Base-by-base conservation (phyloP, 176 grass and related monocot species). In the Eragrostis nindensis region DNA sequence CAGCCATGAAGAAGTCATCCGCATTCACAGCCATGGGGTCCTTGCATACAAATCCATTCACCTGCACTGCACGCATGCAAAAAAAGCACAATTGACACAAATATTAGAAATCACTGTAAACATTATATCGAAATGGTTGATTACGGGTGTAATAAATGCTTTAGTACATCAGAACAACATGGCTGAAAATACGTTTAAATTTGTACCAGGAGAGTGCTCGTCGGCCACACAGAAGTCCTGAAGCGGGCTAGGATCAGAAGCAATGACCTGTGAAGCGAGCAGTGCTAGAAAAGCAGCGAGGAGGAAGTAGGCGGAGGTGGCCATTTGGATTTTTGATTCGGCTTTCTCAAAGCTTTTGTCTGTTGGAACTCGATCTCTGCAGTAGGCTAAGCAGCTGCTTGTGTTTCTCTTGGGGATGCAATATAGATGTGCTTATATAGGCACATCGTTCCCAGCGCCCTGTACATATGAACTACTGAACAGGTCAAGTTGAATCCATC, bases 41-140 rank as follows among this genome's bases (percentile, higher is more conserved):
- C 53, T 84, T 84, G 73, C 82, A 84, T 39, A 49, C 64, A 48
- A 84, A 84, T 15, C 82, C 82, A 27, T 84, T 84, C 11, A 84
- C 82, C 15, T 8, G 41, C 18, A 68, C 72, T 76, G 62, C 16
- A 66, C 14, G 10, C 0, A 83, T 2, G 40, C n/a, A 2, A 29
- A 17, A 1, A 27, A 49, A 11, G 4, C 24, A 68, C 0, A n/a
- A n/a, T n/a, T n/a, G n/a, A n/a, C n/a, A n/a, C n/a, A n/a, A n/a
- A n/a, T n/a, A 59, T 59, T 8, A 59, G n/a, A 57, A 57, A n/a
- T 11, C 21, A 57, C 2, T 1, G 48, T 50, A 50, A 50, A 50
- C 3, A 50, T 4, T 17, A 16, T 14, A 16, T 50, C 12, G 1
- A 50, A 50, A 50, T 50, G 15, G 16, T 50, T 2, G 14, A 50